Conservation (phyloP, 495 filamentous ascomycete species). For the Tuber aestivum region DNA sequence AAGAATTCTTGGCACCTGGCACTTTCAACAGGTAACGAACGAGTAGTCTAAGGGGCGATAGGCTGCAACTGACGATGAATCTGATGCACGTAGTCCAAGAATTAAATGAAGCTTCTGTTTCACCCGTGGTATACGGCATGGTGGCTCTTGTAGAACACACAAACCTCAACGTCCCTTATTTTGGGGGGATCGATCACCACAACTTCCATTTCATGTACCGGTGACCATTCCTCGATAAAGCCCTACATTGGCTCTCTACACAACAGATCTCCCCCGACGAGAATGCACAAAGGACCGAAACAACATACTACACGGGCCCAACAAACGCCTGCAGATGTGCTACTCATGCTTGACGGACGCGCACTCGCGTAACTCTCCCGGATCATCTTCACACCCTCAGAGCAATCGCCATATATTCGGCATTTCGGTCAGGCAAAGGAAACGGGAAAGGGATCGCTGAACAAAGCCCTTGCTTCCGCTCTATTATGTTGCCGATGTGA, state of each 20-base stretch:
- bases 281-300: constrained; percentile 32
- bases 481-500: constrained; percentile 26
- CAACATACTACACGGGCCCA: constrained; percentile 31
- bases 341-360: constrained; percentile 42
- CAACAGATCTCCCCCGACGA: neutral
- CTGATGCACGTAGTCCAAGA: neutral
- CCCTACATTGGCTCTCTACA: neutral
- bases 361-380: constrained; percentile 43
- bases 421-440: constrained; percentile 26
- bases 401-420: constrained; percentile 20
- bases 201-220: neutral
- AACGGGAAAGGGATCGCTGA: constrained; percentile 20
- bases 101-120: neutral
- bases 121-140: neutral
- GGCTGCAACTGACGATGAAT: neutral
- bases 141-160: neutral
- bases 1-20: neutral
- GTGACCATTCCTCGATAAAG: too few species aligned
- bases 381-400: constrained; percentile 32
- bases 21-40: neutral
- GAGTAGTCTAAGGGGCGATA: neutral
- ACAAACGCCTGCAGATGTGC: constrained; percentile 40
- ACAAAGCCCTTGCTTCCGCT: constrained; percentile 39
- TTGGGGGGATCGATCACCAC: neutral
- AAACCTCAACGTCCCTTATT: neutral